Evolutionary conservation across 2,329 filamentous ascomycete species (phyloP).

Genomic region (Venturia nashicola): DNA sequence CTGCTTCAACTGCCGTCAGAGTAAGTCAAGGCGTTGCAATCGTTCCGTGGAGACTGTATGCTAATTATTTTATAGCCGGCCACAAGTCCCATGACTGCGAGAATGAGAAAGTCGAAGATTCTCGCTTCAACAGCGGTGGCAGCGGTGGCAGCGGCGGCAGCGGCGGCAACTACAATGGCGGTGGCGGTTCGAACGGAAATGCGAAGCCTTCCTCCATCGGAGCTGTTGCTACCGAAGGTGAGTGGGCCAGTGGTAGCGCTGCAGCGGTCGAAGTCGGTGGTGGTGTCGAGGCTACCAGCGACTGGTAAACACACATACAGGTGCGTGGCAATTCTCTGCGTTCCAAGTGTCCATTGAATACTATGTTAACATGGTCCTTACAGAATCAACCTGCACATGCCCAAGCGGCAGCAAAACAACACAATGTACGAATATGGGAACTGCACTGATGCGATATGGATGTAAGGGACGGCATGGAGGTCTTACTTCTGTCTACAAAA

Average conservation of each 20-base stretch:
- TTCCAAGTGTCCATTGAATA: background rate
- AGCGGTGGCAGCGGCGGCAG: background rate
- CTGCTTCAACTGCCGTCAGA: slow-evolving; percentile 57
- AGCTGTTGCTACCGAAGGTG: slow-evolving; percentile 10
- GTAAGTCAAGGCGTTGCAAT: slow-evolving; percentile 32
- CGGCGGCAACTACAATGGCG: background rate
- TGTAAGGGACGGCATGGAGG: background rate
- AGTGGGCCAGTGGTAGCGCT: slow-evolving; percentile 8
- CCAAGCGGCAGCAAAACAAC: background rate
- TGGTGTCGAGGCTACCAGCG: background rate
- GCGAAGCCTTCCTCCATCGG: slow-evolving; percentile 14
- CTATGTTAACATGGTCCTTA: background rate
- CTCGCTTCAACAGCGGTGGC: slow-evolving; percentile 17
- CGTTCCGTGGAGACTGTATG: slow-evolving; percentile 23
- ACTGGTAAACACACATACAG: background rate
- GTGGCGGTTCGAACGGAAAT: background rate
- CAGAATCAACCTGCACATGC: background rate
- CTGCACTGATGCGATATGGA: background rate
- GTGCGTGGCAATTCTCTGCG: background rate
- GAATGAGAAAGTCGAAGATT: slow-evolving; percentile 10
- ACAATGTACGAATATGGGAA: background rate
- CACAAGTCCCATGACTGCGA: background rate
- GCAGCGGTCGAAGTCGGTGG: background rate
- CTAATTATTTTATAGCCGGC: background rate
- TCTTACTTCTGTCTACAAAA: background rate